Base-by-base conservation (phyloP, 345 rosid species). In the Salix purpurea region DNA sequence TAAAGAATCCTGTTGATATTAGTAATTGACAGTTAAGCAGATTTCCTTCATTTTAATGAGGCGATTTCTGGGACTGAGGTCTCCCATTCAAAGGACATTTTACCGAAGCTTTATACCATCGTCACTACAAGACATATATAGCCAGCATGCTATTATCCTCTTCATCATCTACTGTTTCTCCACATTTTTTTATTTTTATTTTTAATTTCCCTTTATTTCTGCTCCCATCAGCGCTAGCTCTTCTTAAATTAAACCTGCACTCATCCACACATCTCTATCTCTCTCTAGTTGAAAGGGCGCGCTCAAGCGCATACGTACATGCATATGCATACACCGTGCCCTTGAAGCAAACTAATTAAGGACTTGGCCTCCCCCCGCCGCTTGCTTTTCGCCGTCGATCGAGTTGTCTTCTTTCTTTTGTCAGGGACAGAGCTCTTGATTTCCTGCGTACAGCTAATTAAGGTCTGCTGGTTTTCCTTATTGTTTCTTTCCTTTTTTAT, bases 11-110 rank as follows among this genome's bases (percentile, higher is more conserved):
- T 65, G 65, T 23, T 36, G 52, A 4, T 39, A 74, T 42, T 40
- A 54, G 74, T 70, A 79, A 85, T 83, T 84, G 87, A 79, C 84
- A 85, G 85, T 77, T 64, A 24, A 67, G 87, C 86, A 78, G 83
- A 84, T 73, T 88, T 88, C 76, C 77, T 82, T 88, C 86, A 88
- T 77, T 77, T 70, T 80, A 81, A 79, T 81, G 79, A 83, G 91
- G 88, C 90, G 86, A 71, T 74, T 78, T 75, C 84, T 65, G 71
- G 91, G 94, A 79, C 79, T 74, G 74, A 84, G 90, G 94, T 90
- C 85, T 86, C 90, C 91, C 85, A 73, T 87, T 88, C 91, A 87
- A 87, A 89, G 82, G 88, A 90, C 93, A 88, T 79, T 75, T 36
- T 78, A 83, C 85, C 88, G 62, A 65, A 73, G 52, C 78, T 46